Conservation (phyloP, 2,329 filamentous ascomycete species). For the Teratosphaeria nubilosa region DNA sequence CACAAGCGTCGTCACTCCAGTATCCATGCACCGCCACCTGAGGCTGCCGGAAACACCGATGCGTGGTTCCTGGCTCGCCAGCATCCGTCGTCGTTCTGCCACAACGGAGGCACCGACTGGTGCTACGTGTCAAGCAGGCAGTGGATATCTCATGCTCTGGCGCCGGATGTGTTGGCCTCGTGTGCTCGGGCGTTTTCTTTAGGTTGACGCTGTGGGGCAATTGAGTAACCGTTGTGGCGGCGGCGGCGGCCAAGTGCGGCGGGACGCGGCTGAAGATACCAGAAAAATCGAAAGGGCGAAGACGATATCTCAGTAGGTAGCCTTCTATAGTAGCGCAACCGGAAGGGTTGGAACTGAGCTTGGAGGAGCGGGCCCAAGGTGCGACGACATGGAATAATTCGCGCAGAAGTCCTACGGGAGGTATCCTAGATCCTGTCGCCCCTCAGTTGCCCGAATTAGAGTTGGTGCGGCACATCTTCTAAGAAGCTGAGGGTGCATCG, state of each 20-base stretch:
- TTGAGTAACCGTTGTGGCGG: not conserved
- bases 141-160: not conserved
- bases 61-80: not conserved
- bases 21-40: slow-evolving; percentile 1
- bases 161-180: not conserved
- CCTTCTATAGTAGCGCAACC: too few species aligned
- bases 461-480: not conserved
- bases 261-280: not conserved
- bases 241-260: not conserved
- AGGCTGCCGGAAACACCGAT: slow-evolving; percentile 1
- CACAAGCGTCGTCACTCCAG: not conserved
- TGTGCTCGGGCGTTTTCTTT: not conserved
- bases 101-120: not conserved
- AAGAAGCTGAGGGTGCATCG: not conserved
- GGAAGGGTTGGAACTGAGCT: too few species aligned
- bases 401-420: too few species aligned
- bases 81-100: not conserved
- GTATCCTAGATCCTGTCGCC: not conserved
- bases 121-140: not conserved
- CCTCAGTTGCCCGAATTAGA: not conserved
- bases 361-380: too few species aligned
- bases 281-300: not conserved
- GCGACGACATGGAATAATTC: too few species aligned
- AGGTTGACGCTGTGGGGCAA: not conserved
- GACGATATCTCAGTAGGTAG: too few species aligned